Base-by-base conservation (phyloP, 1,284 basidiomycete species). In the Trichosporon sp. region DNA sequence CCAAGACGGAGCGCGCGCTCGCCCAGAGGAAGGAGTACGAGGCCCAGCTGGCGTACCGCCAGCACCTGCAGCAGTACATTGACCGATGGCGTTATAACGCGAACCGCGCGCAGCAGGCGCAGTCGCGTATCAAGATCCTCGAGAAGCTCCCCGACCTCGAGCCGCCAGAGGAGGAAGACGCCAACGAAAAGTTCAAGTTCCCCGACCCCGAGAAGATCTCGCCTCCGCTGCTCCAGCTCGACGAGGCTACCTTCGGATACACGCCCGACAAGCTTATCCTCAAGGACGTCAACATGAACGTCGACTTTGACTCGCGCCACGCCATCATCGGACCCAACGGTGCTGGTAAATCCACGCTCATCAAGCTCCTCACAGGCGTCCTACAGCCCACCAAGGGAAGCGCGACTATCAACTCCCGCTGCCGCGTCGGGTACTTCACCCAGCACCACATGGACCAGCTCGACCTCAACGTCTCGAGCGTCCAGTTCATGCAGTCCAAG, bases 371-470 rank as follows among this genome's bases (percentile, higher is more conserved):
- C 56, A 97, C 92, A 0, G 92, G 91, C n/a, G 92, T 95, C 63
- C 80, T 98, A 25, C 86, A 86, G 64, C 91, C 96, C 0, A 71
- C 88, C 54, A 79, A 83, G 9, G 96, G 96, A 3, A 88, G 93
- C 62, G 87, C 95, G 60, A 94, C 87, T 66, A 87, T 92, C 65
- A 99, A 99, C 79, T 90, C 92, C 54, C 88, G 94, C 58, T 83
- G 98, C 59, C 86, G 96, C 66, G 86, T 96, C 65, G 91, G 89
- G 32, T 95, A 97, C 83, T 97, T 97, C 79, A 91, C 94, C 14
- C 96, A 99, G 77, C 96, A 99, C 80, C 96, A 99, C 77, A 90
- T 99, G 60, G 96, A 99, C 79, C 90, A 91, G 59, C 86, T 99
- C 63, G 87, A 89, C 64, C 87, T 93, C 0, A 85, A 84, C 4